Conservation (phyloP, 345 rosid genomes). For the Arabidopsis arenosa region DNA sequence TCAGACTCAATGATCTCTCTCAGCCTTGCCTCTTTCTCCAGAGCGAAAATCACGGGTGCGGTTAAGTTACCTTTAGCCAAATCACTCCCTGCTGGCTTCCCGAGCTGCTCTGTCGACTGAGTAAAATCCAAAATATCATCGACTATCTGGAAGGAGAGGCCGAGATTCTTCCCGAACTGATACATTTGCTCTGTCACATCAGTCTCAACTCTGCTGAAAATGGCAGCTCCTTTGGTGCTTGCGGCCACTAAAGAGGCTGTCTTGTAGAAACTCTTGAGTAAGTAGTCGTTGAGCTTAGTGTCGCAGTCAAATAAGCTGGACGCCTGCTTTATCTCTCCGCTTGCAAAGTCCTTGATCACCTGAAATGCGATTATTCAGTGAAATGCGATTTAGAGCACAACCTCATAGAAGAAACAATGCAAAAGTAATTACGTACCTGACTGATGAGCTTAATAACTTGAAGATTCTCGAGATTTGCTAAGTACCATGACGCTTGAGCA, state of each 20-base stretch:
- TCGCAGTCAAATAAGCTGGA: constrained; percentile 82
- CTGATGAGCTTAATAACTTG: constrained; percentile 89
- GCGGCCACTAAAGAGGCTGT: constrained; percentile 88
- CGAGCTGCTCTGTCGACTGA: constrained; percentile 82
- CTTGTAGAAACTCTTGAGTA: constrained; percentile 81
- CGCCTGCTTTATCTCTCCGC: constrained; percentile 92
- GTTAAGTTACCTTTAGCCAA: constrained; percentile 84
- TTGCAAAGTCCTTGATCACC: constrained; percentile 92
- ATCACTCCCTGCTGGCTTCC: constrained; percentile 83
- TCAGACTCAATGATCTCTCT: constrained; percentile 83
- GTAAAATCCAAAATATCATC: constrained; percentile 90
- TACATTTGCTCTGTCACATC: constrained; percentile 56
- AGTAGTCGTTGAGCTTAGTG: constrained; percentile 67
- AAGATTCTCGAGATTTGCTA: constrained; percentile 84
- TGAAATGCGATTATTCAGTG: constrained; percentile 30
- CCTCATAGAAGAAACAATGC: neutral
- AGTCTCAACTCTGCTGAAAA: constrained; percentile 65
- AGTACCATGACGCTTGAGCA: constrained; percentile 93
- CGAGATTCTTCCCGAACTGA: constrained; percentile 78
- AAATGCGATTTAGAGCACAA: neutral
- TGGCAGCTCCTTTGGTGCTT: constrained; percentile 83
- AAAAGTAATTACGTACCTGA: constrained; percentile 53
- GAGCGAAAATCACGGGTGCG: constrained; percentile 83
- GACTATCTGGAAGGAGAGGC: constrained; percentile 77
- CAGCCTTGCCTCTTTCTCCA: constrained; percentile 69